Conservation (phyloP, 2,329 filamentous ascomycete genomes). For the Colletotrichum orbiculare region DNA sequence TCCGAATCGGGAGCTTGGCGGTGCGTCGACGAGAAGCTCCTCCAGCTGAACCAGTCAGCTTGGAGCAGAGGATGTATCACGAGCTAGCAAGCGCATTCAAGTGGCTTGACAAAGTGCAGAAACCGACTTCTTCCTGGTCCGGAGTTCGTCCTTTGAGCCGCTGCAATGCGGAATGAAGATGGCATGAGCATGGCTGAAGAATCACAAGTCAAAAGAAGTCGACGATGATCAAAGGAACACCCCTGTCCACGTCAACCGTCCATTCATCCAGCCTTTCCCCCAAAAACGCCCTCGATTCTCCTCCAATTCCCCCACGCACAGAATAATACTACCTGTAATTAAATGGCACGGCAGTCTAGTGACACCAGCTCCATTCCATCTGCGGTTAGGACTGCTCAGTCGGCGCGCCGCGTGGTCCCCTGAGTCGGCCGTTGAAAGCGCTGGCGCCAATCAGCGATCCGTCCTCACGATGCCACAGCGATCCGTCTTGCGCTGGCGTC, state of each 20-base stretch:
- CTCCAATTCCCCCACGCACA: neutral
- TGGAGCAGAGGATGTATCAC: neutral
- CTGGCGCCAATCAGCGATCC: constrained; percentile 7
- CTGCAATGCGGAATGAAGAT: neutral
- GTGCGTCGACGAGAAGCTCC: neutral
- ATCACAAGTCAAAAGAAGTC: constrained; percentile 1
- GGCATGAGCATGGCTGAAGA: constrained; percentile 1
- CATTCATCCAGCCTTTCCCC: too few relatives aligned
- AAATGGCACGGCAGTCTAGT: too few relatives aligned
- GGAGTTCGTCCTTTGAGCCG: neutral
- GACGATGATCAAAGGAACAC: neutral
- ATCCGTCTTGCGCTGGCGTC: constrained; percentile 32
- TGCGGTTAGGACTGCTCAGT: neutral
- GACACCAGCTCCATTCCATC: too few relatives aligned
- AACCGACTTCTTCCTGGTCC: too few relatives aligned
- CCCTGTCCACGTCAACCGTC: too few relatives aligned
- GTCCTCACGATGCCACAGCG: constrained; percentile 4
- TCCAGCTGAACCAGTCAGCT: neutral
- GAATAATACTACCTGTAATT: too few relatives aligned
- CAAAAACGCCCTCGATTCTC: neutral
- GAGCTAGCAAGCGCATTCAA: too few relatives aligned
- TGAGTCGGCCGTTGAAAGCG: constrained; percentile 14
- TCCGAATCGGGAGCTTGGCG: constrained; percentile 9
- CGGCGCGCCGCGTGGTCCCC: constrained; percentile 3
- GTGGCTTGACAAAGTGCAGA: too few relatives aligned